Percentiles rank a stretch among this genome's conserved stretches.
phyloP scores from a whole-genome alignment of 2,329 filamentous ascomycete species.

The Didymella pinodella region DNA sequence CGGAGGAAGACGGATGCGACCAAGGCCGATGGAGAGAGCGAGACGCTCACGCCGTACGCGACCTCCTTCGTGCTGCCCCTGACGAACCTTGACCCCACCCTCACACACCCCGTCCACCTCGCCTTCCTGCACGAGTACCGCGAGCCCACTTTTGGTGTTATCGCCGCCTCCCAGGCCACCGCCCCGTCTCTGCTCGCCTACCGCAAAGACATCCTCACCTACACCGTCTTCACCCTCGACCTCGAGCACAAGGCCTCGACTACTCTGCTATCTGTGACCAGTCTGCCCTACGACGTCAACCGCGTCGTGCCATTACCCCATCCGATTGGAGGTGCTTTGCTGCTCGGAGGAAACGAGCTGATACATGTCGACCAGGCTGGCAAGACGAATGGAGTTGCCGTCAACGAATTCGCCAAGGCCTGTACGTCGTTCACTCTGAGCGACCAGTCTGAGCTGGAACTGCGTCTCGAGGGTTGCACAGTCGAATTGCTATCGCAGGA shows the following conservation, averaged over 20 bases:
- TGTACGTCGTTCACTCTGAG: conserved; percentile 83
- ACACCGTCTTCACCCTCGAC: conserved; percentile 95
- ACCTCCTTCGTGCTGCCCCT: conserved; percentile 93
- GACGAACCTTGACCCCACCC: conserved; percentile 83
- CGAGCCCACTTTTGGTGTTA: conserved; percentile 94
- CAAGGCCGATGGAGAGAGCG: conserved; percentile 38
- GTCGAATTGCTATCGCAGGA: conserved; percentile 79
- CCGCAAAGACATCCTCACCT: conserved; percentile 84
- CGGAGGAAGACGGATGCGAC: conserved; percentile 32
- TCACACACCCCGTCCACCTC: conserved; percentile 89
- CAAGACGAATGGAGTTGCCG: conserved; percentile 88
- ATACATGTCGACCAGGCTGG: conserved; percentile 97
- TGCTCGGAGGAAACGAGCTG: conserved; percentile 87
- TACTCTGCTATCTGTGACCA: conserved; percentile 84
- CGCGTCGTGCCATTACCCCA: conserved; percentile 82
- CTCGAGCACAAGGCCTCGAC: conserved; percentile 93
- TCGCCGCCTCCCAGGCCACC: conserved; percentile 77
- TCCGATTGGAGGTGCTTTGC: conserved; percentile 85
- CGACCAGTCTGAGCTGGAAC: conserved; percentile 81
- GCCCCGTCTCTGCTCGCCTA: conserved; percentile 77
- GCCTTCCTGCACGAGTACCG: conserved; percentile 96
- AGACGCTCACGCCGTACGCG: conserved; percentile 73
- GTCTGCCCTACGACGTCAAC: conserved; percentile 86
- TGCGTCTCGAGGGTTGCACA: conserved; percentile 82
- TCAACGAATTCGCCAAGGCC: conserved; percentile 88